phyloP scores from a whole-genome alignment of 2,329 filamentous ascomycete genomes.

The Hypoxylon sp. region DNA sequence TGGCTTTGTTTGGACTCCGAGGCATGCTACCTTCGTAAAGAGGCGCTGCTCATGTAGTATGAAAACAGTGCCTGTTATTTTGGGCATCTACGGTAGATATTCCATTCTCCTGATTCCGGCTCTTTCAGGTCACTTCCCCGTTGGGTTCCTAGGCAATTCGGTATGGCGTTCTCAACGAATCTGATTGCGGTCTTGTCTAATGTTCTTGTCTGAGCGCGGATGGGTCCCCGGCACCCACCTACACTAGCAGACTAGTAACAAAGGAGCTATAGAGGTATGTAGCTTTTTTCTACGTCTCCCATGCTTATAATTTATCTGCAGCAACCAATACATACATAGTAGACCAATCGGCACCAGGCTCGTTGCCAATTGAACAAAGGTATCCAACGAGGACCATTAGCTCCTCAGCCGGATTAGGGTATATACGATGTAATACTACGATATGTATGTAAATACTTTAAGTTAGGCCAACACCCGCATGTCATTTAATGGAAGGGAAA shows the following conservation, averaged over 20 bases:
- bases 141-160: slow-evolving; percentile 7
- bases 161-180: slow-evolving; percentile 16
- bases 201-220: slow-evolving; percentile 5
- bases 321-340: slow-evolving; percentile 8
- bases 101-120: slow-evolving; percentile 9
- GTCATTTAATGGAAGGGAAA: slow-evolving; percentile 29
- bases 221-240: slow-evolving; percentile 20
- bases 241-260: slow-evolving; percentile 1
- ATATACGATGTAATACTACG: neutral
- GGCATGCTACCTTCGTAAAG: slow-evolving; percentile 13
- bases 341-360: slow-evolving; percentile 35
- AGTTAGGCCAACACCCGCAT: slow-evolving; percentile 35
- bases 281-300: slow-evolving; percentile 22
- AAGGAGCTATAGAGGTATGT: neutral
- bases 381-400: slow-evolving; percentile 26
- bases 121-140: slow-evolving; percentile 9
- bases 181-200: neutral
- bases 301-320: slow-evolving; percentile 42
- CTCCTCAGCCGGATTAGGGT: slow-evolving; percentile 18
- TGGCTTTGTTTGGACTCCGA: slow-evolving; percentile 18
- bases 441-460: slow-evolving; percentile 13
- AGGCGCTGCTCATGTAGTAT: neutral
- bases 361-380: slow-evolving; percentile 24
- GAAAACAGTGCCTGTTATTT: slow-evolving; percentile 7
- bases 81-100: slow-evolving; percentile 14